Conservation (phyloP, 108 stramenopile genomes). For the Aurantiochytrium sp. region DNA sequence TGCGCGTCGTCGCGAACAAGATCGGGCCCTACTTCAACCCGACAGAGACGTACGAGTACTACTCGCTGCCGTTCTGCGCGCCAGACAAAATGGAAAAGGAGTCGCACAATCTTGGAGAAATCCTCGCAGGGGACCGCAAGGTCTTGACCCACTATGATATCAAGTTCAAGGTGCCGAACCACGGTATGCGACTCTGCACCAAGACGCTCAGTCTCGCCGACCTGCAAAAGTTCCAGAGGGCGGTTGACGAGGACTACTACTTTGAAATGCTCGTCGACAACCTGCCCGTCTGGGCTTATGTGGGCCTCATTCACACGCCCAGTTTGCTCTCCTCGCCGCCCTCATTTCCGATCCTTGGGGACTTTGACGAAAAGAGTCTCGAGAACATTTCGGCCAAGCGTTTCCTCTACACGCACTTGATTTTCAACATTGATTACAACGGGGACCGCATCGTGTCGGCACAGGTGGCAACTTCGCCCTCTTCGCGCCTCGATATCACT, state of each 20-base stretch:
- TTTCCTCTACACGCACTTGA: conserved; percentile 80
- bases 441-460: conserved; percentile 76
- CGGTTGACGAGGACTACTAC: conserved; percentile 77
- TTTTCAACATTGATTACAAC: conserved; percentile 81
- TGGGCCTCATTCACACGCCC: conserved; percentile 60
- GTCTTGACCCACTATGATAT: conserved; percentile 80
- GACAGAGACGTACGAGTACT: conserved; percentile 95
- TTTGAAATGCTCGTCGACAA: conserved; percentile 97
- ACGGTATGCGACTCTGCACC: conserved; percentile 78
- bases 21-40: conserved; percentile 95
- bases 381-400: neutral
- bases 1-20: conserved; percentile 39
- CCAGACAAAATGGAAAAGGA: conserved; percentile 61
- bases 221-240: conserved; percentile 63
- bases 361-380: conserved; percentile 14
- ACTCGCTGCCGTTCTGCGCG: conserved; percentile 88
- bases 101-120: conserved; percentile 75
- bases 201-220: conserved; percentile 52
- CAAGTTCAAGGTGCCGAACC: conserved; percentile 41
- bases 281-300: conserved; percentile 93
- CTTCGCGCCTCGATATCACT: neutral
- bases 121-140: conserved; percentile 84
- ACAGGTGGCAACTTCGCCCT: conserved; percentile 69
- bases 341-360: neutral
- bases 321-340: conserved; percentile 1